Conservation (phyloP, 306 rosid species). For the Trifolium fragiferum region DNA sequence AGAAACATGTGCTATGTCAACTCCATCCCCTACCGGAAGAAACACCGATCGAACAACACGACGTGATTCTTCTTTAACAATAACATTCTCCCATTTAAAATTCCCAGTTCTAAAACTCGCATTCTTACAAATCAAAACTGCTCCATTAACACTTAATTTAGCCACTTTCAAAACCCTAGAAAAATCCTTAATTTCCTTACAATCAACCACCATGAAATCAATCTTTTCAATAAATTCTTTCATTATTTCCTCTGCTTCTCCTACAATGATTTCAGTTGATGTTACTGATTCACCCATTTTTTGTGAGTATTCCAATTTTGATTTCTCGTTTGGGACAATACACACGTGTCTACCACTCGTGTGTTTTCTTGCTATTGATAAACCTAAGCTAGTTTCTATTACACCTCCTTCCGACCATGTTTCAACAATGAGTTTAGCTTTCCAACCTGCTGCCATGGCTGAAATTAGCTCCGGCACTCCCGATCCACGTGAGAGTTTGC, state of each 20-base stretch:
- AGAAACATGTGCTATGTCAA: conserved; percentile 84
- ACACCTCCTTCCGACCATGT: conserved; percentile 84
- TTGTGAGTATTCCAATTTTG: conserved; percentile 54
- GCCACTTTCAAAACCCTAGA: conserved; percentile 55
- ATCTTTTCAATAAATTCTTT: conserved; percentile 51
- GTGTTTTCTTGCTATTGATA: conserved; percentile 71
- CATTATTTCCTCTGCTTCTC: conserved; percentile 74
- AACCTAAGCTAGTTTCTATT: conserved; percentile 68
- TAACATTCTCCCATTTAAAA: conserved; percentile 67
- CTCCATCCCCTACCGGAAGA: conserved; percentile 87
- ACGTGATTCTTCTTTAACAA: conserved; percentile 54
- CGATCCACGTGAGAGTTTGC: conserved; percentile 56
- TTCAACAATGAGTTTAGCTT: conserved; percentile 73
- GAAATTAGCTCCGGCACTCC: conserved; percentile 84
- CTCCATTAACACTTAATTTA: conserved; percentile 62
- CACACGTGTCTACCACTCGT: conserved; percentile 79
- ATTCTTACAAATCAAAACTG: conserved; percentile 77
- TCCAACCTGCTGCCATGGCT: conserved; percentile 99
- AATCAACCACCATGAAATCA: conserved; percentile 90
- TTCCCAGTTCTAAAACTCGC: conserved; percentile 45
- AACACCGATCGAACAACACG: conserved; percentile 75
- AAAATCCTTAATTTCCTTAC: conserved; percentile 48
- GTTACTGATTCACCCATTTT: conserved; percentile 49
- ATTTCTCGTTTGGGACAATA: conserved; percentile 72
- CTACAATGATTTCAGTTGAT: conserved; percentile 59